Evolutionary conservation across 306 rosid species (phyloP).

Genomic region (Lathyrus sativus): DNA sequence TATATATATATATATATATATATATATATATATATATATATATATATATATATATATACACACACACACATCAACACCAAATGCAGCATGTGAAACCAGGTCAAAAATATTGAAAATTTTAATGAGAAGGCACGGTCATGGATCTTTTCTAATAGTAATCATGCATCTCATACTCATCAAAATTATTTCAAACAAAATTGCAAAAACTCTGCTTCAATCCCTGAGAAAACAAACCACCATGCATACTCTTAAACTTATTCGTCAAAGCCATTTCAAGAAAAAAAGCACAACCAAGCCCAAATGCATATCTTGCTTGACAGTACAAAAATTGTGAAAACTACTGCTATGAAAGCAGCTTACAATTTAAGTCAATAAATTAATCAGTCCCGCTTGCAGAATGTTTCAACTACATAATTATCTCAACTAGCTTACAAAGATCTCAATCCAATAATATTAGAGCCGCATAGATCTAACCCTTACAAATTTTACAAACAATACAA

Average conservation of each 20-base stretch:
- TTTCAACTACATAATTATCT: conserved; percentile 27
- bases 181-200: background rate
- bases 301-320: background rate
- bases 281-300: background rate
- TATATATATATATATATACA: too few species aligned
- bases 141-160: background rate
- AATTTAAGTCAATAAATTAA: conserved; percentile 38
- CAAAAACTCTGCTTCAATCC: background rate
- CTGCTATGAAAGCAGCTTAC: conserved; percentile 11
- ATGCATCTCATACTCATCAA: background rate
- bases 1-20: too few species aligned
- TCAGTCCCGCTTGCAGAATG: conserved; percentile 23
- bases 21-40: too few species aligned
- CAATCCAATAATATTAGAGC: conserved; percentile 37
- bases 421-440: conserved; percentile 42
- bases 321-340: background rate
- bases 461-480: conserved; percentile 40
- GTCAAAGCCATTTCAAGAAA: background rate
- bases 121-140: too few species aligned
- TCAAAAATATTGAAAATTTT: too few species aligned
- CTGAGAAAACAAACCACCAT: background rate
- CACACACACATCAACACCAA: too few species aligned
- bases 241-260: background rate
- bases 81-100: too few species aligned
- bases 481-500: conserved; percentile 34